Conservation (phyloP, 257 asterid genomes). For the Anisodus acutangulus region DNA sequence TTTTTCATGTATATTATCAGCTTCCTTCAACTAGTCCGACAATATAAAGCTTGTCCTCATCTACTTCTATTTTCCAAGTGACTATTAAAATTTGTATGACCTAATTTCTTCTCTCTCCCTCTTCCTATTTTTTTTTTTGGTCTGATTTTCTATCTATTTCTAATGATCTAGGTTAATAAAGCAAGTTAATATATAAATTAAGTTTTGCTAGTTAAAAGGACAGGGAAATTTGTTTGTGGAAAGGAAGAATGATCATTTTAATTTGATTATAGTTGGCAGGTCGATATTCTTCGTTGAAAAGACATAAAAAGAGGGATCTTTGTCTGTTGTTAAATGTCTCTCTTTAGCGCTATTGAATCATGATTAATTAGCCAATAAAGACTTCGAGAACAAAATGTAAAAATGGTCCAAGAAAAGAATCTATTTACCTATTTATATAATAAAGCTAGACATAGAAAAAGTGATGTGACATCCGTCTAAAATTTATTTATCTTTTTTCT, state of each 20-base stretch:
- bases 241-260: neutral
- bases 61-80: neutral
- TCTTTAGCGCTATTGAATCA: too few species aligned
- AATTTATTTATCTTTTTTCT: too few species aligned
- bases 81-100: neutral
- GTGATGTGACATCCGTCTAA: too few species aligned
- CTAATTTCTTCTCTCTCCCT: neutral
- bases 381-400: too few species aligned
- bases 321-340: neutral
- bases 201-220: neutral
- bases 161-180: neutral
- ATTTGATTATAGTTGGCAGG: neutral
- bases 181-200: neutral
- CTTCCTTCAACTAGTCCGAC: neutral
- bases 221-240: neutral
- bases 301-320: neutral
- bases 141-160: too few species aligned
- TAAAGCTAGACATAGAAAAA: too few species aligned
- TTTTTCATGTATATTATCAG: neutral
- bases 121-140: too few species aligned
- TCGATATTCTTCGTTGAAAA: neutral
- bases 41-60: neutral
- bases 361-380: too few species aligned
- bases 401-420: too few species aligned
- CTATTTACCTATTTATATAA: too few species aligned